Evolutionary conservation across 2,329 filamentous ascomycete species (phyloP).

Genomic region (Diaporthe citrichinensis): DNA sequence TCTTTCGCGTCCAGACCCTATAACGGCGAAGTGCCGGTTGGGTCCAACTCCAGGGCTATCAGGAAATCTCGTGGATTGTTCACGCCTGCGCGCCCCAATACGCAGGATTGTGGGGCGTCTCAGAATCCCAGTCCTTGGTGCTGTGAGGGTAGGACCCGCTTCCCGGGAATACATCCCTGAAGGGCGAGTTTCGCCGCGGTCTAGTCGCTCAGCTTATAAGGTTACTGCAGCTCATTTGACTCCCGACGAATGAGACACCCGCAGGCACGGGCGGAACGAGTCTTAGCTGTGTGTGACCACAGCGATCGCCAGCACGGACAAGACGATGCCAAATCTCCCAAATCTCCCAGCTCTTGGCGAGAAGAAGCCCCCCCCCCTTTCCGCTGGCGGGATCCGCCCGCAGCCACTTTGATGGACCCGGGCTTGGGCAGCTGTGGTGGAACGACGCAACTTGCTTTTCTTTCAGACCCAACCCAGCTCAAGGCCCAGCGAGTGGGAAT

Average conservation of each 20-base stretch:
- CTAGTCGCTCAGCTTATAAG: slow-evolving; percentile 27
- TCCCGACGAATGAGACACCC: neutral
- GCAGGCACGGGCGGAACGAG: neutral
- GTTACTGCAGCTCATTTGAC: slow-evolving; percentile 10
- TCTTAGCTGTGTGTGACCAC: slow-evolving; percentile 2
- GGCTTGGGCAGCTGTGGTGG: slow-evolving; percentile 18
- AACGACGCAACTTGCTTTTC: slow-evolving; percentile 7
- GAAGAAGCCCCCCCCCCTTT: neutral
- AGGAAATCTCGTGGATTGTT: neutral
- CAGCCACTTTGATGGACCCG: neutral
- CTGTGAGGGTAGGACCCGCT: neutral
- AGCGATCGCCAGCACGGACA: slow-evolving; percentile 1
- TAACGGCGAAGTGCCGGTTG: neutral
- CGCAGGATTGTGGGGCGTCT: slow-evolving; percentile 12
- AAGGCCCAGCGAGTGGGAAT: neutral
- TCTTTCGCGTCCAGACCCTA: neutral
- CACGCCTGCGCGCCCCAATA: neutral
- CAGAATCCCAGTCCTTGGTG: slow-evolving; percentile 19
- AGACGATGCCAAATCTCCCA: slow-evolving; percentile 15
- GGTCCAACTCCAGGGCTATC: neutral
- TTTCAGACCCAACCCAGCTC: neutral
- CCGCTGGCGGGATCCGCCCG: slow-evolving; percentile 22
- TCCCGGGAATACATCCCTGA: slow-evolving; percentile 14
- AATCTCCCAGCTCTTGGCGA: slow-evolving; percentile 23
- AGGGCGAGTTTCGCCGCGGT: slow-evolving; percentile 9